Conservation (phyloP, 1,284 basidiomycete genomes). For the Fomitiporia mediterranea region DNA sequence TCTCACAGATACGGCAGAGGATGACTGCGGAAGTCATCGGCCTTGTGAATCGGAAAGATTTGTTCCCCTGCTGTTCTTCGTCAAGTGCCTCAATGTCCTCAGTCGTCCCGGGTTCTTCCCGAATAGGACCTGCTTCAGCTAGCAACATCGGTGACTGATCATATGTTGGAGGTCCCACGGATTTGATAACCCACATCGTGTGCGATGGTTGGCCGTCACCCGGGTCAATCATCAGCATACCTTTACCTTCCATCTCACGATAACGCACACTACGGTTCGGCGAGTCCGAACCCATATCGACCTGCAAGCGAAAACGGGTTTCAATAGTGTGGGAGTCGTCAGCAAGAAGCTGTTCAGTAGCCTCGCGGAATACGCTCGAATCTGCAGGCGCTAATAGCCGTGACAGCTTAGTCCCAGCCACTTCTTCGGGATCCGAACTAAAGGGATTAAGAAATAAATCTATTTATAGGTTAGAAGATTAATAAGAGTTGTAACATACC, state of each 20-base stretch:
- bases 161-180: constrained; percentile 66
- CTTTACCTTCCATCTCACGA: constrained; percentile 94
- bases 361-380: constrained; percentile 82
- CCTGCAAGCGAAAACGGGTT: constrained; percentile 81
- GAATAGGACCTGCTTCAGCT: constrained; percentile 50
- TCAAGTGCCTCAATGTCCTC: constrained; percentile 31
- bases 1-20: constrained; percentile 97
- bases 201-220: constrained; percentile 85
- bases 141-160: constrained; percentile 55
- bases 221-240: constrained; percentile 96
- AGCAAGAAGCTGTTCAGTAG: constrained; percentile 79
- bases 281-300: constrained; percentile 58
- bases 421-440: constrained; percentile 81
- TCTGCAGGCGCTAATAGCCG: constrained; percentile 82
- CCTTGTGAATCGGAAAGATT: constrained; percentile 67
- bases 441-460: constrained; percentile 14
- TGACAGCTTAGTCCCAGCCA: constrained; percentile 80
- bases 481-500: constrained; percentile 52
- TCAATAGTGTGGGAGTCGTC: constrained; percentile 96
- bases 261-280: constrained; percentile 52
- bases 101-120: constrained; percentile 40
- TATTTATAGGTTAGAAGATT: background rate
- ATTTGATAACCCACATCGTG: constrained; percentile 99
- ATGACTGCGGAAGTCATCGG: constrained; percentile 84
- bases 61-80: constrained; percentile 42